Evolutionary conservation across 192 early-diverging fungal genomes (phyloP).

Genomic region (Podila epicladia): DNA sequence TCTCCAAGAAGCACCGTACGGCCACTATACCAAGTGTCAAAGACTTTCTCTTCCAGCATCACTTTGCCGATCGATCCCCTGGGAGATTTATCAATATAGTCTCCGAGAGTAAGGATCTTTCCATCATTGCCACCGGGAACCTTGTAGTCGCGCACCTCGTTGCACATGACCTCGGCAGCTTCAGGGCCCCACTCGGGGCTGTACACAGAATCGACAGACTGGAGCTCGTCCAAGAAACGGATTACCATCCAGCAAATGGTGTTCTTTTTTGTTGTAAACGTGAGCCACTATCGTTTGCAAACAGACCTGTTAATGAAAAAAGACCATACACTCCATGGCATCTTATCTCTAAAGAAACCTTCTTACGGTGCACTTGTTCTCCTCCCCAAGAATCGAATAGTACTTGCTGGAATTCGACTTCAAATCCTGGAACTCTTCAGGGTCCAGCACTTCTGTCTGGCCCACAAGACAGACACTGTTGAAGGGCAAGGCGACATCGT

Average conservation of each 20-base stretch:
- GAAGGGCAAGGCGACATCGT: neutral
- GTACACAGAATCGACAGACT: too few species aligned
- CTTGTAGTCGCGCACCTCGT: neutral
- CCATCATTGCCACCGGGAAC: neutral
- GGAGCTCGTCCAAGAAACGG: neutral
- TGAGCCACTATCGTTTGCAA: neutral
- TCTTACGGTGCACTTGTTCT: neutral
- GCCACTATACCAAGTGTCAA: conserved; percentile 3
- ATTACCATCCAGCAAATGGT: neutral
- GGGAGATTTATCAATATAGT: neutral
- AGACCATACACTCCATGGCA: too few species aligned
- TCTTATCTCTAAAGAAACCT: too few species aligned
- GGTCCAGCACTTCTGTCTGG: neutral
- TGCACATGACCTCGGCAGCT: neutral
- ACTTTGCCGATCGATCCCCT: neutral
- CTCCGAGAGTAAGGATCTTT: neutral
- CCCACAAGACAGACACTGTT: neutral
- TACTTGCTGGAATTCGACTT: neutral
- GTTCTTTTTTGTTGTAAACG: neutral
- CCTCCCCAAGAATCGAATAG: neutral
- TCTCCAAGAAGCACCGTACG: conserved; percentile 5
- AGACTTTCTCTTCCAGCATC: conserved; percentile 8
- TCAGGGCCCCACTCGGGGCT: conserved; percentile 1
- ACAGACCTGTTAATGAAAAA: neutral
- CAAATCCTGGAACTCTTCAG: neutral